Percentiles rank a stretch among this genome's conserved stretches.
phyloP scores from a whole-genome alignment of 140 eudicot genomes.

The Cichorium intybus region DNA sequence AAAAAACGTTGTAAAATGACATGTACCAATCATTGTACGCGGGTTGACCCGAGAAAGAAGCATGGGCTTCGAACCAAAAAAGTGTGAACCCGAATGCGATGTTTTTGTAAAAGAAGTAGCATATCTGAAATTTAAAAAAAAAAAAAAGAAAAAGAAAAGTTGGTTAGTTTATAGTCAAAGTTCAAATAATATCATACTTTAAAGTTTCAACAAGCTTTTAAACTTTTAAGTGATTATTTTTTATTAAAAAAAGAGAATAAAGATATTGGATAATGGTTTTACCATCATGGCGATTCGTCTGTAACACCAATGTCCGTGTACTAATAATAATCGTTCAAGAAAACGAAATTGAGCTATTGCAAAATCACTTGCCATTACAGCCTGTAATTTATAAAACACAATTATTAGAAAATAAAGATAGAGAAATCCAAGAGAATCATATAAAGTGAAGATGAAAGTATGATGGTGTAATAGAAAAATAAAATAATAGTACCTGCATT shows the following conservation, averaged over 20 bases:
- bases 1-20: slow-evolving; percentile 91
- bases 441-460: background rate
- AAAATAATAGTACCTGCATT: slow-evolving; percentile 75
- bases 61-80: slow-evolving; percentile 91
- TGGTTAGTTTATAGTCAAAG: background rate
- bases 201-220: background rate
- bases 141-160: background rate
- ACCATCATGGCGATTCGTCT: slow-evolving; percentile 98
- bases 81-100: slow-evolving; percentile 86
- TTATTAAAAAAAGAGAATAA: slow-evolving; percentile 6
- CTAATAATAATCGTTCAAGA: slow-evolving; percentile 86
- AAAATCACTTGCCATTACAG: slow-evolving; percentile 97
- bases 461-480: background rate
- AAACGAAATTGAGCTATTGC: slow-evolving; percentile 90
- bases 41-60: slow-evolving; percentile 97
- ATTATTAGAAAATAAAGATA: slow-evolving; percentile 1
- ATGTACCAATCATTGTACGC: slow-evolving; percentile 99
- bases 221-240: too few relatives aligned
- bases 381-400: slow-evolving; percentile 44
- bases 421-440: slow-evolving; percentile 1
- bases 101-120: slow-evolving; percentile 97
- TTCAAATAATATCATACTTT: background rate
- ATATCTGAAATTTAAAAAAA: slow-evolving; percentile 54
- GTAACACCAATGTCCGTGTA: slow-evolving; percentile 99
- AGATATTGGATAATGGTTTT: slow-evolving; percentile 5